Conservation (phyloP, 805 yeast species). For the Candida dajiaensis region DNA sequence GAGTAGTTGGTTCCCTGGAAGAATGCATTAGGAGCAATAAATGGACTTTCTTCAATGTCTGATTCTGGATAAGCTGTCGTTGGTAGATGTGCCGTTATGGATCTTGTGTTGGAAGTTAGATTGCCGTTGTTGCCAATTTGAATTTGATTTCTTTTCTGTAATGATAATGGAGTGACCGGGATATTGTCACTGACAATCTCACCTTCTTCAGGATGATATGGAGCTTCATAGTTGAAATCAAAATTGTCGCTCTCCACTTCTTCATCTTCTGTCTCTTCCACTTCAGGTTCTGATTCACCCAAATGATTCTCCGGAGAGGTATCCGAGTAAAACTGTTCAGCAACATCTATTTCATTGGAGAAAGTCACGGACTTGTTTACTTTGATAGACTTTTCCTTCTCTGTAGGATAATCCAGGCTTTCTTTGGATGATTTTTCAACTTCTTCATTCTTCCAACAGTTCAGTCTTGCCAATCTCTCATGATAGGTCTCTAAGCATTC, state of each 20-base stretch:
- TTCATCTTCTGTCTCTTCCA: conserved; percentile 3
- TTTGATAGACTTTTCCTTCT: conserved; percentile 1
- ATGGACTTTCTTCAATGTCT: conserved; percentile 19
- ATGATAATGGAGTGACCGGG: conserved; percentile 19
- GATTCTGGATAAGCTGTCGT: conserved; percentile 11
- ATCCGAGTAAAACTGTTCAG: conserved; percentile 5
- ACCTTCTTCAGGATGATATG: conserved; percentile 12
- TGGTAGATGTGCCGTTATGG: background rate
- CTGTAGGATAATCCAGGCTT: background rate
- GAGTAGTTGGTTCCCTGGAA: conserved; percentile 25
- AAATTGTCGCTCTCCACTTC: conserved; percentile 12
- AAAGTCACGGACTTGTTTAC: conserved; percentile 20
- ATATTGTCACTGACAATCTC: conserved; percentile 17
- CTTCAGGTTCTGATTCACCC: conserved; percentile 15
- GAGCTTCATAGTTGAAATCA: conserved; percentile 7
- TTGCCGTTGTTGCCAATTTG: background rate
- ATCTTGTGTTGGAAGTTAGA: background rate
- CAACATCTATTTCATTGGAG: conserved; percentile 13
- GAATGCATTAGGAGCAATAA: conserved; percentile 26
- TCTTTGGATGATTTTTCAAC: conserved; percentile 18
- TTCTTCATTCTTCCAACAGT: conserved; percentile 88
- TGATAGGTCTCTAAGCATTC: conserved; percentile 88
- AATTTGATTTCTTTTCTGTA: background rate
- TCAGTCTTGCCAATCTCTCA: conserved; percentile 85
- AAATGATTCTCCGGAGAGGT: conserved; percentile 18